Base-by-base conservation (phyloP, 1,284 basidiomycete genomes). In the Pascua sp. region DNA sequence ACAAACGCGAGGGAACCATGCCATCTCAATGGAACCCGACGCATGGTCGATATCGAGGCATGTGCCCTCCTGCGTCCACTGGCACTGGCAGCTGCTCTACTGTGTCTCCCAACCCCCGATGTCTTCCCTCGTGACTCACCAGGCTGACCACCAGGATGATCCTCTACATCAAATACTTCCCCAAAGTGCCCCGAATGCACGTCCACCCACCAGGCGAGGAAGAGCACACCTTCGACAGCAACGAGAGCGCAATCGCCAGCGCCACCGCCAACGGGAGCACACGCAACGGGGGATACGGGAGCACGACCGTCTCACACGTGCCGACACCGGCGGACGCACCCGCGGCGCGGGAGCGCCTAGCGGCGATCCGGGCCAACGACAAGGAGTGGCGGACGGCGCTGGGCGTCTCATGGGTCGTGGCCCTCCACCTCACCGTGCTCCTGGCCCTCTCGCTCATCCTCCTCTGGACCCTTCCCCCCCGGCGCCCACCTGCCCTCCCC, bases 101-200 rank as follows among this genome's bases (percentile, higher is more conserved):
- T 32, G 24, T 7, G 7, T 4, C 24, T 32, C 7, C 7, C 24
- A 32, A 4, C 24, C 24, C 24, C 24, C 24, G 4, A 7, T 32
- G 24, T 32, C n/a, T n/a, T n/a, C n/a, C n/a, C n/a, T n/a, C n/a
- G 11, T 15, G 42, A 24, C 4, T 42, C 13, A 36, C 15, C 18
- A 37, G 56, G 49, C 57, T 55, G 4, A 57, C 38, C 36, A 32
- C 18, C 9, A 96, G 92, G 48, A 81, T 96, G 57, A 82, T 93
- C 1, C 83, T 98, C 4, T 98, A 90, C 78, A 87, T 98, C 77
- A 79, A 89, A 47, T 98, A 94, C 81, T 98, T 92, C 71, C 94
- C 94, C 0, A 77, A 81, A n/a, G 46, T 49, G 12, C 59, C 59
- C 8, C 48, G 47, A 17, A 55, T 55, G 51, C 18, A 52, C 8